Evolutionary conservation across 1,284 basidiomycete genomes (phyloP), one percentile per base, ranked within the genome.

Genomic region (Leccinum pachyderme): DNA sequence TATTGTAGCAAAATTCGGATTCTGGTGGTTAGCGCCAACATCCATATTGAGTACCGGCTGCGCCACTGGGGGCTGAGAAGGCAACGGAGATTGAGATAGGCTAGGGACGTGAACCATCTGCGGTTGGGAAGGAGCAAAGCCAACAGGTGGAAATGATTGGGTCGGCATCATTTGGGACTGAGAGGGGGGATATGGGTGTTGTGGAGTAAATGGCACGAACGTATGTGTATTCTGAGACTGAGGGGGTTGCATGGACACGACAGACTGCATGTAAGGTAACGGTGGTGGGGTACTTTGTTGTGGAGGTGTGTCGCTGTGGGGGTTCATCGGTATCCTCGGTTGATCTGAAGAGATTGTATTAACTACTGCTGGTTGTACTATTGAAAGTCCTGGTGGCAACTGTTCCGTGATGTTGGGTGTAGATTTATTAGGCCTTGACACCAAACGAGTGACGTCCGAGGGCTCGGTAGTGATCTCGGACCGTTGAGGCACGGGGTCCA

Each of bases 401-500:
- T 3, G 46, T 31, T 35, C 44, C 5, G 15, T 31, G 37, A 44
- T 29, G 8, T 35, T 46, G n/a, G 49, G 50, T 22, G 15, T 13
- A 47, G 57, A 47, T 51, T 18, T 31, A 49, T 37, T 51, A 25
- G 46, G 28, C 45, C 37, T 51, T 24, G 47, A 25, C 48, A 47
- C 47, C 11, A 49, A 46, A 53, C 37, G 47, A 6, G 27, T 47
- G 12, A 44, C 29, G 35, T 44, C 45, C 2, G 27, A 35, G 28
- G 28, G 58, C 49, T 55, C 50, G 29, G 46, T 27, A 45, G 43
- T 47, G 31, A 43, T 51, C 13, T 51, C 50, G 9, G 47, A 45
- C 28, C 33, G 56, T 8, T 58, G 65, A 15, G 59, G 54, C 0
- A 55, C 28, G 28, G 59, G 54, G 35, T 77, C 77, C 3, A 76